These are phyloP conservation scores for Fomitopsis schrenkii DNA, from an alignment of 1,284 basidiomycete genomes.

Conservation along the genomic window DNA sequence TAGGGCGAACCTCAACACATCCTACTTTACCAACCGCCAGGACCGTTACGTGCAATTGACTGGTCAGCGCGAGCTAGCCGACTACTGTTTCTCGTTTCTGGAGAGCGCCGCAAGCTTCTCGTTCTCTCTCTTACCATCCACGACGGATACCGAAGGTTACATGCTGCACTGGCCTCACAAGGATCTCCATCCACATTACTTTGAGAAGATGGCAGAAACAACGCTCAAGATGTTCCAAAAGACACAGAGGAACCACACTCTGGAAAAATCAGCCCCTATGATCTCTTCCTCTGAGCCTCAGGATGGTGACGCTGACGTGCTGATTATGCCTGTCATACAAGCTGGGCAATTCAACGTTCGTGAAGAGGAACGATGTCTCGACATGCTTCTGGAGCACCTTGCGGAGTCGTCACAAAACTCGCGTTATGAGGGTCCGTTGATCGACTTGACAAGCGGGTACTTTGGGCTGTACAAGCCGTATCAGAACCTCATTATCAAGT, in stretches of 20 bases:
- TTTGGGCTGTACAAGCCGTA: constrained; percentile 89
- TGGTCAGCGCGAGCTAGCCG: constrained; percentile 58
- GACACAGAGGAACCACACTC: constrained; percentile 28
- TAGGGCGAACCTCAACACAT: constrained; percentile 92
- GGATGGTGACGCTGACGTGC: constrained; percentile 39
- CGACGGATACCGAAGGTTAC: constrained; percentile 30
- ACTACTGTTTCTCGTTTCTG: constrained; percentile 84
- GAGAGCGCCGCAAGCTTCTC: constrained; percentile 71
- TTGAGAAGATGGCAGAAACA: constrained; percentile 47
- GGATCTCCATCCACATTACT: constrained; percentile 52
- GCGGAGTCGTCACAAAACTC: constrained; percentile 15
- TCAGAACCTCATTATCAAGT: constrained; percentile 67
- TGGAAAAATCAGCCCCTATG: neutral
- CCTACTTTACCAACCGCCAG: constrained; percentile 94
- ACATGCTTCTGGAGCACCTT: constrained; percentile 49
- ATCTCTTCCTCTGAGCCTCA: neutral
- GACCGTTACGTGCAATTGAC: constrained; percentile 88
- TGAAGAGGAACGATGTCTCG: constrained; percentile 74
- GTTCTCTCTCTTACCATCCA: constrained; percentile 51
- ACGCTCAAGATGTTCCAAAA: constrained; percentile 51
- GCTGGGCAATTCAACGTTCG: constrained; percentile 79
- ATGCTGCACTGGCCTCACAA: constrained; percentile 55
- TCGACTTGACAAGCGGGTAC: constrained; percentile 92
- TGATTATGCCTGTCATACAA: constrained; percentile 81
- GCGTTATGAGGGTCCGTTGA: constrained; percentile 34